phyloP scores from a whole-genome alignment of 2,329 filamentous ascomycete species.

The Monilinia vaccinii-corymbosi region DNA sequence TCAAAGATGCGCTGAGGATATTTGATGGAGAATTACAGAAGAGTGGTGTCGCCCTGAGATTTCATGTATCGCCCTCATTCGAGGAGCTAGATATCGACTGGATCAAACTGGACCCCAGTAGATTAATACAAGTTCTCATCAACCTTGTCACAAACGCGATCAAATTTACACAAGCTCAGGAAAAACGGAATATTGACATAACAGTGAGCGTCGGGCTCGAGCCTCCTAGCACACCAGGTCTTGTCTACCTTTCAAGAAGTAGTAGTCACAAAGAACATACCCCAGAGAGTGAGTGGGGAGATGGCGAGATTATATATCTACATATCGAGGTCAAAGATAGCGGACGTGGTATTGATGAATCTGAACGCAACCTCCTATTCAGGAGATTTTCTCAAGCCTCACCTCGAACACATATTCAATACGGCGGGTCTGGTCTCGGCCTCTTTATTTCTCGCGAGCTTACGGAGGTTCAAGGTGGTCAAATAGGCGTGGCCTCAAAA shows the following conservation, averaged over 20 bases:
- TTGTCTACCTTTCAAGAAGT: constrained; percentile 22
- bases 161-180: constrained; percentile 65
- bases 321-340: constrained; percentile 70
- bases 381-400: constrained; percentile 67
- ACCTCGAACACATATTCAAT: constrained; percentile 66
- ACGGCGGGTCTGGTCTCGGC: constrained; percentile 70
- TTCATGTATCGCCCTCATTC: constrained; percentile 55
- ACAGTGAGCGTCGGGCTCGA: constrained; percentile 20
- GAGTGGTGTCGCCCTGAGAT: constrained; percentile 57
- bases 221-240: constrained; percentile 1
- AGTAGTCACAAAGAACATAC: constrained; percentile 22
- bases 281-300: constrained; percentile 47
- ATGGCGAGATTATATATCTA: constrained; percentile 61
- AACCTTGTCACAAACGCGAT: constrained; percentile 75
- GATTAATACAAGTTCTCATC: constrained; percentile 70
- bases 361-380: constrained; percentile 68
- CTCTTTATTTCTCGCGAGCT: constrained; percentile 71
- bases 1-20: constrained; percentile 63
- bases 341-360: constrained; percentile 60
- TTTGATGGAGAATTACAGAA: constrained; percentile 67
- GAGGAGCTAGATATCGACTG: constrained; percentile 49
- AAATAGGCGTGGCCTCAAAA: constrained; percentile 65
- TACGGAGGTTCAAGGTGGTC: constrained; percentile 72
- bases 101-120: constrained; percentile 61
- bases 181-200: constrained; percentile 45